These are phyloP conservation scores for Trichophyton schoenleinii DNA, from an alignment of 2,329 filamentous ascomycete species.

Conservation along the genomic window DNA sequence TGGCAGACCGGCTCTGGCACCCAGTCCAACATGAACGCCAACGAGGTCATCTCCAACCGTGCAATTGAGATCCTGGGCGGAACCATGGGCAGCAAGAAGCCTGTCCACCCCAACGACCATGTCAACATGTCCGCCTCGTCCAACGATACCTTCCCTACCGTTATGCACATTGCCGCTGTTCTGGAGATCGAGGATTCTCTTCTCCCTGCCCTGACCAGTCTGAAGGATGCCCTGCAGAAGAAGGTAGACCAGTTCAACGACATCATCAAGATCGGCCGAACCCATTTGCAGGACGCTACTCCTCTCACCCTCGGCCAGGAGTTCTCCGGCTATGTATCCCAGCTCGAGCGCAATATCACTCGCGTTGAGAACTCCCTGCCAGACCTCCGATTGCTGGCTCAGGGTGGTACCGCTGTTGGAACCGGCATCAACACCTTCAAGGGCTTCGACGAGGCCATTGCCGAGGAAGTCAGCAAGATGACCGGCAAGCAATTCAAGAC, in stretches of 20 bases:
- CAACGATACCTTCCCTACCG: slow-evolving; percentile 98
- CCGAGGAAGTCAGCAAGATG: slow-evolving; percentile 79
- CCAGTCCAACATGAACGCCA: slow-evolving; percentile 99
- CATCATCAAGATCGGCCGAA: slow-evolving; percentile 98
- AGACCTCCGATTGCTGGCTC: slow-evolving; percentile 73
- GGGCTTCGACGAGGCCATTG: slow-evolving; percentile 89
- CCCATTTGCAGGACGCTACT: slow-evolving; percentile 93
- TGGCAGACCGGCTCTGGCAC: slow-evolving; percentile 99
- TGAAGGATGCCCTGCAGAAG: slow-evolving; percentile 70
- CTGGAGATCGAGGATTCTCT: slow-evolving; percentile 81
- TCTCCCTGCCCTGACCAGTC: slow-evolving; percentile 66
- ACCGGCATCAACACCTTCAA: slow-evolving; percentile 96
- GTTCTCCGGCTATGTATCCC: slow-evolving; percentile 93
- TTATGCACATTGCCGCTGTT: slow-evolving; percentile 98
- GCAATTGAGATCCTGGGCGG: slow-evolving; percentile 96
- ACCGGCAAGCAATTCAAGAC: slow-evolving; percentile 90
- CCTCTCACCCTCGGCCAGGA: slow-evolving; percentile 92
- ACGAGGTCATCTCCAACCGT: slow-evolving; percentile 98
- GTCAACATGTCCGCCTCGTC: slow-evolving; percentile 98
- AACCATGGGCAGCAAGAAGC: slow-evolving; percentile 90
- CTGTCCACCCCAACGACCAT: slow-evolving; percentile 97
- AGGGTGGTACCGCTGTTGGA: slow-evolving; percentile 92
- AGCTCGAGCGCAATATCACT: slow-evolving; percentile 82
- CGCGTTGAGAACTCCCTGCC: slow-evolving; percentile 73
- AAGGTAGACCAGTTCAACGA: slow-evolving; percentile 84